These are phyloP conservation scores for Fonsecaea multimorphosa DNA, from an alignment of 2,329 filamentous ascomycete species.

Conservation along the genomic window DNA sequence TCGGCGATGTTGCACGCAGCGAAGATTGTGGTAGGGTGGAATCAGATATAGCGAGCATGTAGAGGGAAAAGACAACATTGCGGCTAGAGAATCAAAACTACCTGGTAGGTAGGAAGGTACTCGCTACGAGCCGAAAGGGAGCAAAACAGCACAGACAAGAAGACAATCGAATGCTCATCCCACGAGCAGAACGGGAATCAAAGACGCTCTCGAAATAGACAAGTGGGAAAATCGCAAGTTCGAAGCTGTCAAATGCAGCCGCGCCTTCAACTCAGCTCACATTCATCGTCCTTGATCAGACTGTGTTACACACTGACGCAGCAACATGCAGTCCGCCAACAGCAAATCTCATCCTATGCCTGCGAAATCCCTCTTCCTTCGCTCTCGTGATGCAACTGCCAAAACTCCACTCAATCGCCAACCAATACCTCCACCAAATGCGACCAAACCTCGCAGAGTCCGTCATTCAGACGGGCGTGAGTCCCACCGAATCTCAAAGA, in stretches of 20 bases:
- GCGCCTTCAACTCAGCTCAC: background rate
- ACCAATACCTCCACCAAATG: background rate
- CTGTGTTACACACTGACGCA: background rate
- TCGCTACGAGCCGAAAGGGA: background rate
- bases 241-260: background rate
- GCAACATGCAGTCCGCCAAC: constrained; percentile 13
- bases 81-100: background rate
- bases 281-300: background rate
- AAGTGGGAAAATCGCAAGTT: background rate
- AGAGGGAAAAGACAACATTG: background rate
- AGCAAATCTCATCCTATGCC: constrained; percentile 6
- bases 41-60: background rate
- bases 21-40: background rate
- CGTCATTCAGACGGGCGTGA: constrained; percentile 5
- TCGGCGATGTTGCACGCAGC: background rate
- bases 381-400: constrained; percentile 12
- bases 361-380: constrained; percentile 14
- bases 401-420: constrained; percentile 5
- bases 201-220: background rate
- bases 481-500: constrained; percentile 14
- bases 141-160: background rate
- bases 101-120: too few species aligned
- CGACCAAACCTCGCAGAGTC: constrained; percentile 9
- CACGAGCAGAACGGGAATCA: background rate
- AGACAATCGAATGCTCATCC: background rate